Evolutionary conservation across 495 filamentous ascomycete species (phyloP), one percentile per base, ranked within the genome.

Genomic region (Neurospora sp.): DNA sequence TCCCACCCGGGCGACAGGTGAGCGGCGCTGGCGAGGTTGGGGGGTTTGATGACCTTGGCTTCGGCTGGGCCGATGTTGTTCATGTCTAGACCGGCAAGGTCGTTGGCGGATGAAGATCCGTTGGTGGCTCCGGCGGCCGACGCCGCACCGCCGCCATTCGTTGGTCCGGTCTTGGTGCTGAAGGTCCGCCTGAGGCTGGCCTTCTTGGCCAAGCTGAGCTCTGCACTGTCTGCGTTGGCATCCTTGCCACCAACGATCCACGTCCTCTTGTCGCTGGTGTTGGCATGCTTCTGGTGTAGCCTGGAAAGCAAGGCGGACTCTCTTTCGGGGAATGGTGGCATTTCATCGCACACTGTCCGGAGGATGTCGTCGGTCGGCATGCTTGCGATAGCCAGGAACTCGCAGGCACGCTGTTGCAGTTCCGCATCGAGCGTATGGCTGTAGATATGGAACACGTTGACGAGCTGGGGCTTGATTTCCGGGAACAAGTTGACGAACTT

Each of bases 401-500:
- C 96, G 83, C 93, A 99, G 20, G 96, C 95, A 81, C 96, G 86
- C 80, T 99, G 96, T 81, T 99, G 96, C 75, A 99, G 82, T 79
- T 99, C 96, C 0, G 96, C 92, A 77, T 99, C 96, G 18, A 97
- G 88, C 3, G 94, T 96, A 81, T 98, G 94, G 81, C 94, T 97
- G 85, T 97, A 99, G 20, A 93, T 84, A 66, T 90, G 87, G 85
- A 99, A 99, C 37, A 97, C 91, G 74, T 93, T 91, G 66, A 98
- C 83, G 3, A 98, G 89, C 80, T 97, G 95, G 2, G 94, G 93
- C 79, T 98, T 99, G 84, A 99, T 98, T 79, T 99, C 96, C 12
- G 96, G 96, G 81, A 99, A 99, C 60, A 99, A 84, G 81, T 98
- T 98, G 81, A 99, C 93, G 74, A 96, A 99, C 83, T 99, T 99